Evolutionary conservation across 2,329 filamentous ascomycete genomes (phyloP).

Genomic region (Capronia americana): DNA sequence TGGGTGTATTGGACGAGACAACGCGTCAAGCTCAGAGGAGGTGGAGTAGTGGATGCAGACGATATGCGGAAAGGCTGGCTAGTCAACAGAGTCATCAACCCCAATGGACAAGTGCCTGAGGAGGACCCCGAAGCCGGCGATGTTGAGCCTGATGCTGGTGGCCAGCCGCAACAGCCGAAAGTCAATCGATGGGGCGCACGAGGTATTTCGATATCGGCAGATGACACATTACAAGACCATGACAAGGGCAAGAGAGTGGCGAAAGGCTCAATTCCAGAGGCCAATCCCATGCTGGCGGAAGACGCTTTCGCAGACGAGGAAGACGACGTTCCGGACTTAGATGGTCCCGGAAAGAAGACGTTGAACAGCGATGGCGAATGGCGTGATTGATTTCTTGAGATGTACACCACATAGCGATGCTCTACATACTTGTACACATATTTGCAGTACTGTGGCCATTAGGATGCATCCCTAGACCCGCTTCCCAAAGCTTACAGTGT

Average conservation of each 20-base stretch:
- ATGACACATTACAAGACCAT: constrained; percentile 55
- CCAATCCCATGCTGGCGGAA: constrained; percentile 38
- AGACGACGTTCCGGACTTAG: constrained; percentile 33
- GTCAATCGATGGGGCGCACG: constrained; percentile 62
- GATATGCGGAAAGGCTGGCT: constrained; percentile 87
- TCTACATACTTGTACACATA: not conserved
- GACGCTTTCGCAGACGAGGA: constrained; percentile 37
- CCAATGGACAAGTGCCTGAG: constrained; percentile 27
- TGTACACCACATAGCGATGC: constrained; percentile 19
- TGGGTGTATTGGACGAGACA: constrained; percentile 97
- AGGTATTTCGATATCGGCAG: constrained; percentile 66
- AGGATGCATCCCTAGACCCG: not conserved
- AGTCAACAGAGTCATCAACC: constrained; percentile 72
- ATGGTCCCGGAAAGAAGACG: constrained; percentile 31
- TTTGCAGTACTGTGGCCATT: not conserved
- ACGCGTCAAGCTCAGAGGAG: constrained; percentile 87
- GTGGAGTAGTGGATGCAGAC: constrained; percentile 87
- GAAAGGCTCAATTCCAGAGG: constrained; percentile 21
- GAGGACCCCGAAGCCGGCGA: constrained; percentile 40
- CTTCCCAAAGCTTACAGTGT: not conserved
- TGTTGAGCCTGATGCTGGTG: constrained; percentile 23
- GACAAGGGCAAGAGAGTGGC: constrained; percentile 26
- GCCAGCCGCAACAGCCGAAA: constrained; percentile 25
- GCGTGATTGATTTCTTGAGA: constrained; percentile 23
- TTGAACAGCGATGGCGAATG: constrained; percentile 38